These are phyloP conservation scores for Scedosporium boydii DNA, from an alignment of 2,329 filamentous ascomycete genomes.

Conservation along the genomic window DNA sequence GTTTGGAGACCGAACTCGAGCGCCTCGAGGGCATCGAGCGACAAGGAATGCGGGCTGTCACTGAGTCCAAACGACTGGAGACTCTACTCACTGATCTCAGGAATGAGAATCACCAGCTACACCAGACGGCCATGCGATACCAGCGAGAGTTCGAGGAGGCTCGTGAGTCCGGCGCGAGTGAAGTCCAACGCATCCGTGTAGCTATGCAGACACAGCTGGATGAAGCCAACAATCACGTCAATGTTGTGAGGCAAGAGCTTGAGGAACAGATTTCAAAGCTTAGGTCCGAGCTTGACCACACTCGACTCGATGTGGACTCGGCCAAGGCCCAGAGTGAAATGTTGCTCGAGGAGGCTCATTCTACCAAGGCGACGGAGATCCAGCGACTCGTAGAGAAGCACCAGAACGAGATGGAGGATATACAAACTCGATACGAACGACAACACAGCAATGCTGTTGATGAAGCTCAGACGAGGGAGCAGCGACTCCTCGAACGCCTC, in stretches of 20 bases:
- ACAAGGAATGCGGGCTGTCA: slow-evolving; percentile 53
- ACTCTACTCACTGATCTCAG: slow-evolving; percentile 44
- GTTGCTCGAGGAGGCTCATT: slow-evolving; percentile 71
- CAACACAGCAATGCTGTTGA: slow-evolving; percentile 65
- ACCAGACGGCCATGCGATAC: slow-evolving; percentile 57
- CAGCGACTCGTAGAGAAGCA: slow-evolving; percentile 47
- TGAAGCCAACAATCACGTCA: slow-evolving; percentile 74
- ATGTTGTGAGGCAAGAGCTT: slow-evolving; percentile 69
- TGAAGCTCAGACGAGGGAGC: slow-evolving; percentile 71
- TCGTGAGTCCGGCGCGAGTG: slow-evolving; percentile 65
- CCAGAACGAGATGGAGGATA: slow-evolving; percentile 61
- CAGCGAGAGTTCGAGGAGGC: slow-evolving; percentile 80
- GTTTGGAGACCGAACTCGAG: slow-evolving; percentile 57
- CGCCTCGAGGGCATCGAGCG: slow-evolving; percentile 55
- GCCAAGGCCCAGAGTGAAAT: slow-evolving; percentile 74
- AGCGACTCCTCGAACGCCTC: slow-evolving; percentile 71
- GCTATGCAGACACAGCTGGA: slow-evolving; percentile 77
- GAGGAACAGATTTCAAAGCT: slow-evolving; percentile 69
- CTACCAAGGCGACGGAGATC: slow-evolving; percentile 50
- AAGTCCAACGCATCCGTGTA: slow-evolving; percentile 71
- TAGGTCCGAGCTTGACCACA: slow-evolving; percentile 66
- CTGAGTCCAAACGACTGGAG: slow-evolving; percentile 53
- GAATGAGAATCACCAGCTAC: slow-evolving; percentile 61
- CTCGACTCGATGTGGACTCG: slow-evolving; percentile 71
- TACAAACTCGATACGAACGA: slow-evolving; percentile 66